Evolutionary conservation across 345 rosid species (phyloP), one percentile per base, ranked within the genome.

Genomic region (Rhizophora mangle): DNA sequence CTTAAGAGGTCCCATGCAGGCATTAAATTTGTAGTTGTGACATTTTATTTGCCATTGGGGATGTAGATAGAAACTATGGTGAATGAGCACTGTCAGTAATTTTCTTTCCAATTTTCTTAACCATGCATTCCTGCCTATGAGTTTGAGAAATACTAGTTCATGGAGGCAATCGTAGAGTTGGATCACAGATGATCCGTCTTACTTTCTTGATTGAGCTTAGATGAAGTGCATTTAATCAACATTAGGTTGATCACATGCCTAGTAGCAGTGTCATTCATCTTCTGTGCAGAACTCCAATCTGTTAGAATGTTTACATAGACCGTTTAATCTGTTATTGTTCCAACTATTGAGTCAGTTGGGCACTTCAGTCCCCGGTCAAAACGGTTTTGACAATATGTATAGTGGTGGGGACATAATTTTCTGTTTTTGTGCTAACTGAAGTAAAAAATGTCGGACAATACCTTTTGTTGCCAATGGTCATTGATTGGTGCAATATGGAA

Each of bases 31-130:
- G 52, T 57, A 6, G 70, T 68, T 73, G 76, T 54, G 36, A 65
- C 27, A 54, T 67, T 70, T 74, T 67, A 60, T 62, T 30, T 56
- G 60, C 53, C 55, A 36, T 69, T 72, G 72, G 64, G 57, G 74
- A 52, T 81, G 89, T 81, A 78, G 85, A 82, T 68, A 81, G 49
- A 43, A 64, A 36, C 75, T 57, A 15, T 11, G 67, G 71, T 63
- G 72, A 69, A 63, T 60, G 62, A 59, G 68, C 64, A 73, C 62
- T 63, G 37, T 9, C 53, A 47, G 29, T 1, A 4, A 34, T 70
- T 53, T 34, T 62, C 52, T 53, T 13, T 26, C 36, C 37, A 7
- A 26, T 49, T 70, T 62, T 43, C 49, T 43, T 43, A 43, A 43
- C 16, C 18, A 43, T 43, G 19, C 49, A 11, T 43, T 43, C 47